Conservation (phyloP, 352 stramenopile species). For the Phytophthora pini region DNA sequence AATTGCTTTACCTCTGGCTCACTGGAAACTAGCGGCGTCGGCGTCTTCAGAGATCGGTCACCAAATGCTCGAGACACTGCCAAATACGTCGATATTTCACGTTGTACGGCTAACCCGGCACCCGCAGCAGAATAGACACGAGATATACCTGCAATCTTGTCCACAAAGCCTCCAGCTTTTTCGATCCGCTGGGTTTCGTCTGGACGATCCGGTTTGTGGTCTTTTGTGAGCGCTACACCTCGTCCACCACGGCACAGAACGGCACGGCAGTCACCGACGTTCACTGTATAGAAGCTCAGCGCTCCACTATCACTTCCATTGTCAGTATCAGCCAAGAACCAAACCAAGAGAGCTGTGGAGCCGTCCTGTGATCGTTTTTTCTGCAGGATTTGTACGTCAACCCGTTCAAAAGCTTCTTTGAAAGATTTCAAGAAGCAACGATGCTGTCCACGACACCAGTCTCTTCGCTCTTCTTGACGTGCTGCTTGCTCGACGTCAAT, state of each 20-base stretch:
- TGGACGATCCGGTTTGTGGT: slow-evolving; percentile 63
- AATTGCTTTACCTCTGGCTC: slow-evolving; percentile 55
- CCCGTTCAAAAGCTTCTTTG: slow-evolving; percentile 45
- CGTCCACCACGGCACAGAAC: slow-evolving; percentile 55
- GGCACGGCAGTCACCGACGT: slow-evolving; percentile 70
- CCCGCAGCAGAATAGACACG: slow-evolving; percentile 63
- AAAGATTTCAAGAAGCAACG: slow-evolving; percentile 39
- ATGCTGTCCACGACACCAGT: slow-evolving; percentile 40
- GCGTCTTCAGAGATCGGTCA: slow-evolving; percentile 58
- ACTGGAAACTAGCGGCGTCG: slow-evolving; percentile 53
- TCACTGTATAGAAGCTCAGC: slow-evolving; percentile 58
- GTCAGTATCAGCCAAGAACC: slow-evolving; percentile 42
- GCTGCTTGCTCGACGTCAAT: slow-evolving; percentile 45
- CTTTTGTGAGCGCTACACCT: slow-evolving; percentile 51
- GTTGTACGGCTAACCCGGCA: slow-evolving; percentile 38
- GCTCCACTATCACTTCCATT: background rate
- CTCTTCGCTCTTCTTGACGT: slow-evolving; percentile 22
- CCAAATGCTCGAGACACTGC: slow-evolving; percentile 71
- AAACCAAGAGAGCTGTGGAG: slow-evolving; percentile 61
- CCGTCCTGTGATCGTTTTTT: slow-evolving; percentile 56
- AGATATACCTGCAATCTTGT: slow-evolving; percentile 48
- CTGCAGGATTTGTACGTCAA: slow-evolving; percentile 51
- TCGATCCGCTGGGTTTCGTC: slow-evolving; percentile 62
- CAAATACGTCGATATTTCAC: slow-evolving; percentile 48
- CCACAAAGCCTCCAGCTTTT: slow-evolving; percentile 57